Percentiles rank a stretch among this genome's conserved stretches.
phyloP scores from a whole-genome alignment of 139 green algal species.

The Zygnema cylindricum region DNA sequence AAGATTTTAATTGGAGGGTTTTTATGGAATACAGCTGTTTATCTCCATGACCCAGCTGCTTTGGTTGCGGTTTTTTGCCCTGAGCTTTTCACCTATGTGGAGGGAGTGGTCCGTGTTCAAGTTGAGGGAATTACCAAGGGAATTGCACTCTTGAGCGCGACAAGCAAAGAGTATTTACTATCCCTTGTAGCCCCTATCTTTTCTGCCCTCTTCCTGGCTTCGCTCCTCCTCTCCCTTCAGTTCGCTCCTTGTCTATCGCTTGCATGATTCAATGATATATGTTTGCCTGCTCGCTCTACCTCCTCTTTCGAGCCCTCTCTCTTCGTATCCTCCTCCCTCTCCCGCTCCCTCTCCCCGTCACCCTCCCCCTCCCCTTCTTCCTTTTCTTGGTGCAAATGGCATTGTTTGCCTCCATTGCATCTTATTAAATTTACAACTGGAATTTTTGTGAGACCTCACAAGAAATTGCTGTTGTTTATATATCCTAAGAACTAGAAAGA shows the following conservation, averaged over 20 bases:
- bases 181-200: too few species aligned
- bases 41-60: conserved; percentile 54
- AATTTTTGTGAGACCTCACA: too few species aligned
- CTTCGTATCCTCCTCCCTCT: too few species aligned
- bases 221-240: not conserved
- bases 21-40: conserved; percentile 53
- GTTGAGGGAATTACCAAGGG: conserved; percentile 44
- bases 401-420: too few species aligned
- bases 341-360: too few species aligned
- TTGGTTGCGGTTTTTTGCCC: conserved; percentile 33
- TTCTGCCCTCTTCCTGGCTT: too few species aligned
- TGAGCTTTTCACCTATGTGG: conserved; percentile 44
- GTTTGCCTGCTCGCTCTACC: not conserved
- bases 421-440: too few species aligned
- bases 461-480: too few species aligned
- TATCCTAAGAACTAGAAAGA: not conserved
- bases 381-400: too few species aligned
- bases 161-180: conserved; percentile 30
- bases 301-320: too few species aligned
- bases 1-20: too few species aligned
- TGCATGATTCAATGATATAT: not conserved
- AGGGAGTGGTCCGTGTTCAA: conserved; percentile 45
- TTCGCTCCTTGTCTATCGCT: not conserved
- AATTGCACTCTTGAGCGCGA: conserved; percentile 49
- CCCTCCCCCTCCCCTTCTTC: too few species aligned